Evolutionary conservation across 2,329 filamentous ascomycete genomes (phyloP).

Genomic region (Immersiporthe knoxdaviesiana): DNA sequence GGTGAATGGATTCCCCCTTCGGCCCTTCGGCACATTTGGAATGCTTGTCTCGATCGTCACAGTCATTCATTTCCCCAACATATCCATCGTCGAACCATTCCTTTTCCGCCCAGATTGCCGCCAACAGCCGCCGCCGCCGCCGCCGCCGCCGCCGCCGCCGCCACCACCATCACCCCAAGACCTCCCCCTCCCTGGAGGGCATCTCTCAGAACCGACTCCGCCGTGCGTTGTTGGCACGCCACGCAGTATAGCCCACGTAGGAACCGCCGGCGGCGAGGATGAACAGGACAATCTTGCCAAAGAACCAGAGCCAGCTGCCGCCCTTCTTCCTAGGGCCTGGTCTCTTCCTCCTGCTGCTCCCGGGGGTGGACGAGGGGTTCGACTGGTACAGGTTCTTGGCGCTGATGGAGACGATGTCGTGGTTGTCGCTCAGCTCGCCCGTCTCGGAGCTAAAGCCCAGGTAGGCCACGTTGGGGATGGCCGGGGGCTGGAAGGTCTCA

Average conservation of each 20-base stretch:
- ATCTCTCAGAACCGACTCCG: constrained; percentile 57
- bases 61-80: not conserved
- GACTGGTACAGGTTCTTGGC: constrained; percentile 85
- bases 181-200: no score
- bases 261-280: constrained; percentile 69
- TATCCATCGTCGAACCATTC: not conserved
- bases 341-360: constrained; percentile 38
- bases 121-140: not conserved
- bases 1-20: not conserved
- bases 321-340: constrained; percentile 49
- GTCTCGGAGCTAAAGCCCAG: constrained; percentile 86
- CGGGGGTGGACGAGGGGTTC: constrained; percentile 52
- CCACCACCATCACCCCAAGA: not conserved
- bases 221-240: constrained; percentile 67
- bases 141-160: no score
- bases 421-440: constrained; percentile 94
- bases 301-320: constrained; percentile 63
- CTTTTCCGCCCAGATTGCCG: not conserved
- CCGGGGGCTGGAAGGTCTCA: constrained; percentile 68
- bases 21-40: constrained; percentile 2
- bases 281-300: constrained; percentile 84
- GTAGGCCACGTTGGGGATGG: constrained; percentile 77
- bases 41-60: constrained; percentile 10
- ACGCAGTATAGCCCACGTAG: constrained; percentile 87
- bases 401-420: constrained; percentile 88